A percentile compares a stretch with the other conserved stretches of the same genome.
Evolutionary conservation across 768 basidiomycete species (phyloP).

Genomic region (Serendipita indica): DNA sequence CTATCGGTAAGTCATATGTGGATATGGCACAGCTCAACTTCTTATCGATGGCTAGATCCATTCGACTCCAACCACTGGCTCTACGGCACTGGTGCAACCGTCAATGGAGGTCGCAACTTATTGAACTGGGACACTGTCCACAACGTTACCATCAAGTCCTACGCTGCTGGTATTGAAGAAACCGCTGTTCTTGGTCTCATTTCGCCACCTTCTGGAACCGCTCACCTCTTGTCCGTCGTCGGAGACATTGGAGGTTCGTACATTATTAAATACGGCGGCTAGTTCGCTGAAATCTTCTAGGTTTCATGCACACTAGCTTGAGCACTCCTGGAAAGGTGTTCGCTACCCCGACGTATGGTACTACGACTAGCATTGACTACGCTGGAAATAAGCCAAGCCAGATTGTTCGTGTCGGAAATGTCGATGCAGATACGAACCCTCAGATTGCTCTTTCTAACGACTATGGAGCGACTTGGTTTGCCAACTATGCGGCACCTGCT

Average conservation of each 20-base stretch:
- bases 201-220: conserved; percentile 45
- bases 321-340: conserved; percentile 27
- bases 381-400: conserved; percentile 36
- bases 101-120: conserved; percentile 45
- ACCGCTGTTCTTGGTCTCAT: conserved; percentile 42
- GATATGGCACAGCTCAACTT: not conserved
- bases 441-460: conserved; percentile 45
- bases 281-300: conserved; percentile 18
- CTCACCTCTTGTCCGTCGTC: conserved; percentile 37
- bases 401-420: conserved; percentile 28
- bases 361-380: conserved; percentile 35
- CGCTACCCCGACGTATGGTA: conserved; percentile 31
- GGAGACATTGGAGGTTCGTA: conserved; percentile 37
- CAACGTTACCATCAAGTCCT: conserved; percentile 42
- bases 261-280: not conserved
- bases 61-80: conserved; percentile 57
- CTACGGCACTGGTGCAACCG: conserved; percentile 53
- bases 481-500: not conserved
- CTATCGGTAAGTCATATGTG: not conserved
- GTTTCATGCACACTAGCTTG: conserved; percentile 35
- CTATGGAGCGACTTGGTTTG: conserved; percentile 38
- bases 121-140: conserved; percentile 43
- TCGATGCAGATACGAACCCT: conserved; percentile 23
- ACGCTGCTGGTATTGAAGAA: conserved; percentile 54
- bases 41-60: conserved; percentile 35